Percentiles rank a stretch among this genome's conserved stretches.
Conservation (phyloP, 2,329 filamentous ascomycete species). For the Geoglossum cookeanum region DNA sequence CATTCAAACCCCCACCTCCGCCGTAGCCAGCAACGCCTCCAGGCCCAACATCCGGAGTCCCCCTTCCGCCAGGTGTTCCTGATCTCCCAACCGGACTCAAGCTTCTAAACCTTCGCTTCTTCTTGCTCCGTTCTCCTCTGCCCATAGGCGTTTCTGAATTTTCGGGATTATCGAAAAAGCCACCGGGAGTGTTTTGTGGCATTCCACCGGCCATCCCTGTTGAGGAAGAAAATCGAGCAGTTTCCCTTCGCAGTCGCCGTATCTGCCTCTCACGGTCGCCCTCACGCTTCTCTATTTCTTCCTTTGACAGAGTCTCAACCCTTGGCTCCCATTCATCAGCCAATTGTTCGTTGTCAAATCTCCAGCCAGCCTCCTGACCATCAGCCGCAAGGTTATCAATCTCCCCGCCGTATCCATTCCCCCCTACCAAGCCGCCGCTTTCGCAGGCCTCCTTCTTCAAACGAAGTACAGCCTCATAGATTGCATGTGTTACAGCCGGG, state of each 20-base stretch:
- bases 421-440: constrained; percentile 66
- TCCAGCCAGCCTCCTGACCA: constrained; percentile 73
- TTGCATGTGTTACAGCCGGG: constrained; percentile 82
- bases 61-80: constrained; percentile 48
- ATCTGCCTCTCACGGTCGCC: constrained; percentile 86
- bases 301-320: constrained; percentile 66
- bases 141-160: constrained; percentile 64
- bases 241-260: constrained; percentile 69
- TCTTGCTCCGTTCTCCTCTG: constrained; percentile 80
- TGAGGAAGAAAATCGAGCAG: constrained; percentile 76
- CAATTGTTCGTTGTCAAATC: constrained; percentile 82
- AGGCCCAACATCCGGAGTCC: constrained; percentile 47
- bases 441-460: constrained; percentile 95
- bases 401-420: constrained; percentile 46
- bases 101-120: constrained; percentile 82
- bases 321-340: constrained; percentile 72
- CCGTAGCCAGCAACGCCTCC: constrained; percentile 45
- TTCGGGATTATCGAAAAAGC: constrained; percentile 38
- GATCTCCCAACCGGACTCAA: constrained; percentile 58
- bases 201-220: constrained; percentile 49
- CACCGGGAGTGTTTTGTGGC: constrained; percentile 16
- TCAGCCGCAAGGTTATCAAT: constrained; percentile 80
- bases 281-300: constrained; percentile 95
- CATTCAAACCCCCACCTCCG: constrained; percentile 42
- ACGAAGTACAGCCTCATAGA: constrained; percentile 83